Evolutionary conservation across 441 rosid genomes (phyloP), one percentile per base, ranked within the genome.

Genomic region (Syzygium syzygioides): DNA sequence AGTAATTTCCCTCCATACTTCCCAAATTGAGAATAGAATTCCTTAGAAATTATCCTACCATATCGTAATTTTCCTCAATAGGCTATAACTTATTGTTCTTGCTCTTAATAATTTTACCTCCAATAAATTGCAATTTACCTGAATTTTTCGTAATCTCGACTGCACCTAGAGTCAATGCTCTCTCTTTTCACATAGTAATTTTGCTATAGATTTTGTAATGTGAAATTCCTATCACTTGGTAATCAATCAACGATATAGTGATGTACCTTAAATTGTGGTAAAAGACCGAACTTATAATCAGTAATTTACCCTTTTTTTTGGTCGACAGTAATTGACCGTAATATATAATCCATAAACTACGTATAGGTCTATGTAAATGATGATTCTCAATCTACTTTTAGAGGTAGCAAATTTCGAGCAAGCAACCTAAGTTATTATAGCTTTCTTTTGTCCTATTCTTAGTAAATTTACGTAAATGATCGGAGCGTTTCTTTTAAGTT

Each of bases 1-100:
- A 0, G 9, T 28, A 28, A 60, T 28, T 28, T 12, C 18, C 17
- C 18, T 60, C n/a, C n/a, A 0, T 0, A 13, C 32, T 60, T 60
- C 8, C 0, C 66, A 60, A 60, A 18, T 14, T 60, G 4, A 60
- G 4, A 0, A 60, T 28, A 60, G 4, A 60, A 60, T 28, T 0
- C 8, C 66, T 60, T 60, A 60, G 66, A 28, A 13, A 60, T 60
- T 60, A 60, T 60, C 32, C 66, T 60, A 1, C 18, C 0, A 28
- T 60, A 28, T 60, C 14, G 18, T 60, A 7, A 60, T 28, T 60
- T 60, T 60, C 4, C 14, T 60, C 66, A 14, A 3, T 60, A 17
- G 66, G 32, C 28, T 28, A 60, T 13, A 60, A 60, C n/a, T 28
- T 13, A 28, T 28, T 26, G 64, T 60, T 0, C 32, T 1, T 60